Evolutionary conservation across 768 basidiomycete genomes (phyloP).

Genomic region (Pleurotus cornucopiae): DNA sequence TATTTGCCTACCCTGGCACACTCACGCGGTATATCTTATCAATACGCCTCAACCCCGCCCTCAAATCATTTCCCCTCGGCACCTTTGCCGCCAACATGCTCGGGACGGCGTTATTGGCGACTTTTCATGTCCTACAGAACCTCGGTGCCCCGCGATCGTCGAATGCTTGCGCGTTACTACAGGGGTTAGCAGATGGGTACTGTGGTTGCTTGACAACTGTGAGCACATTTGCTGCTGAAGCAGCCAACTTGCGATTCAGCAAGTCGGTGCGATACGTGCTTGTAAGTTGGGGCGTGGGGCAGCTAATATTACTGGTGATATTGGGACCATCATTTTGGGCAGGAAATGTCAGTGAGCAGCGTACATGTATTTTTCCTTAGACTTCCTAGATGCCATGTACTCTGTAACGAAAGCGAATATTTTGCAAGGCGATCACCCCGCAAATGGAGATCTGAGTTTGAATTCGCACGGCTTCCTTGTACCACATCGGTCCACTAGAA

Average conservation of each 20-base stretch:
- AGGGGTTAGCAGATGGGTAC: constrained; percentile 86
- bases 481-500: not conserved
- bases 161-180: constrained; percentile 65
- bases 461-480: not conserved
- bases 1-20: constrained; percentile 88
- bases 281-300: constrained; percentile 65
- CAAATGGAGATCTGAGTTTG: constrained; percentile 9
- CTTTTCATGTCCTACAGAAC: constrained; percentile 69
- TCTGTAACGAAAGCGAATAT: not conserved
- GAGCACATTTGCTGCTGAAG: constrained; percentile 87
- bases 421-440: not conserved
- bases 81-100: constrained; percentile 72
- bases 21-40: constrained; percentile 81
- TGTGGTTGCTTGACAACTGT: constrained; percentile 95
- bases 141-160: constrained; percentile 37
- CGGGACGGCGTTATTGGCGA: constrained; percentile 81
- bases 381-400: not conserved
- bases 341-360: constrained; percentile 35
- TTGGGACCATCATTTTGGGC: constrained; percentile 62
- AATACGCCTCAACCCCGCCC: constrained; percentile 60
- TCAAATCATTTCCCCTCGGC: constrained; percentile 66
- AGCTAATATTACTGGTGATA: constrained; percentile 67
- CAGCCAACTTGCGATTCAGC: constrained; percentile 49
- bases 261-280: constrained; percentile 66
- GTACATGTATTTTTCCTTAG: constrained; percentile 45